A percentile compares a stretch with the other conserved stretches of the same genome.
phyloP scores from a whole-genome alignment of 2,329 filamentous ascomycete species.

The Camptophora hylomeconis region DNA sequence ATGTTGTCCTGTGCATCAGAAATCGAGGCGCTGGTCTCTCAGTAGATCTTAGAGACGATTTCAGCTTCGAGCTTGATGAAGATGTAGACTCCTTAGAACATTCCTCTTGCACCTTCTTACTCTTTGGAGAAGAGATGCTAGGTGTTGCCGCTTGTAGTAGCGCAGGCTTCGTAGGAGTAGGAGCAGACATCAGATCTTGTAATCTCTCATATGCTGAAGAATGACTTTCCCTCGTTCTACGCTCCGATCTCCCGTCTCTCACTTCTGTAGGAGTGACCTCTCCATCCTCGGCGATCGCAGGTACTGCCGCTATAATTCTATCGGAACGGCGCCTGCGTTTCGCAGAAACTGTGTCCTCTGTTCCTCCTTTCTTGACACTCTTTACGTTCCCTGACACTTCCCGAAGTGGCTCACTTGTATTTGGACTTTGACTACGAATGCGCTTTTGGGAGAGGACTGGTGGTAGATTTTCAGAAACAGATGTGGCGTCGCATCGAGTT shows the following conservation, averaged over 20 bases:
- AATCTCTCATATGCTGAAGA: slow-evolving; percentile 8
- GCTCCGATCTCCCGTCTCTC: slow-evolving; percentile 7
- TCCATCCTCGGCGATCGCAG: slow-evolving; percentile 38
- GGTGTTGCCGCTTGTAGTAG: neutral
- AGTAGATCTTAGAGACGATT: neutral
- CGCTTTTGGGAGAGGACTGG: slow-evolving; percentile 11
- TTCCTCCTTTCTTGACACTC: too few species aligned
- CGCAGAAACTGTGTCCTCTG: too few species aligned
- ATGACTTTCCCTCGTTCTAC: slow-evolving; percentile 6
- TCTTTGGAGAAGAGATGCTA: neutral
- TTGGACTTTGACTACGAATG: slow-evolving; percentile 5
- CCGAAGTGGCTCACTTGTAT: slow-evolving; percentile 4
- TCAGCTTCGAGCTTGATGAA: neutral
- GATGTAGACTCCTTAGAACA: neutral
- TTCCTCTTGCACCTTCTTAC: neutral
- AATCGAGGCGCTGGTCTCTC: too few species aligned
- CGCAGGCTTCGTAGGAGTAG: slow-evolving; percentile 3
- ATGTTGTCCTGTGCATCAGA: too few species aligned
- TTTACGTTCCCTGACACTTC: slow-evolving; percentile 9
- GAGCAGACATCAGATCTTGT: slow-evolving; percentile 7
- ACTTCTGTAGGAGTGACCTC: slow-evolving; percentile 17
- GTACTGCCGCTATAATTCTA: slow-evolving; percentile 22
- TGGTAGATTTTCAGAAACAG: too few species aligned
- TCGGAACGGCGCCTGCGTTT: too few species aligned
- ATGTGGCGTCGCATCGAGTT: too few species aligned